A percentile compares a stretch with the other conserved stretches of the same genome.
These are phyloP conservation scores for Hypoxylon lienhwacheense DNA, from an alignment of 495 filamentous ascomycete genomes.

Conservation along the genomic window DNA sequence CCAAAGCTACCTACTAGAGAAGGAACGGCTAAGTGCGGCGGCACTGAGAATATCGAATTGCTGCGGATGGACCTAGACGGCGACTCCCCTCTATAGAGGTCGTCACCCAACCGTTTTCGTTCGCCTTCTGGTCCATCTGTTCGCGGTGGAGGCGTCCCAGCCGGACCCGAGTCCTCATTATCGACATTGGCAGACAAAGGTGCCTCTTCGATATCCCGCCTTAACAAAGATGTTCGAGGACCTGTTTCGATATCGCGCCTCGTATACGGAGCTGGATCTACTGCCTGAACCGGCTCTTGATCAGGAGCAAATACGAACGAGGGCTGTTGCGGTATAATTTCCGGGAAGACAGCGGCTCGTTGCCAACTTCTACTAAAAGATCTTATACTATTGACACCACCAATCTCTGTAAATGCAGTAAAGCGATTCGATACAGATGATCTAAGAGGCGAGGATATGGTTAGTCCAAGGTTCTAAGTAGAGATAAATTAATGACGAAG, in stretches of 20 bases:
- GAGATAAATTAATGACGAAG: not conserved
- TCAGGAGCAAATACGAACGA: slow-evolving; percentile 65
- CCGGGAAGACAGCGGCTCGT: slow-evolving; percentile 83
- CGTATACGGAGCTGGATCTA: slow-evolving; percentile 30
- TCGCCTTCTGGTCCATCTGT: slow-evolving; percentile 44
- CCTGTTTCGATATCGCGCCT: slow-evolving; percentile 42
- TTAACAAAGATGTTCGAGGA: slow-evolving; percentile 44
- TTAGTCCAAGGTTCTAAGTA: slow-evolving; percentile 10
- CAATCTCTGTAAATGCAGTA: slow-evolving; percentile 69
- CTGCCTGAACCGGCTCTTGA: slow-evolving; percentile 42
- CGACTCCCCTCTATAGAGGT: slow-evolving; percentile 40
- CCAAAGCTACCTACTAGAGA: slow-evolving; percentile 69
- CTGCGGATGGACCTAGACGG: slow-evolving; percentile 36
- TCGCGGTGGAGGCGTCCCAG: slow-evolving; percentile 26
- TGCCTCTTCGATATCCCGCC: slow-evolving; percentile 44
- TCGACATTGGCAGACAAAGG: slow-evolving; percentile 26
- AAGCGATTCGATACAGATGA: slow-evolving; percentile 78
- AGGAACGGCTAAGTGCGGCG: slow-evolving; percentile 65
- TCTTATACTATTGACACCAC: slow-evolving; percentile 90
- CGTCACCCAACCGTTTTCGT: slow-evolving; percentile 45
- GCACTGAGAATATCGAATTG: slow-evolving; percentile 60
- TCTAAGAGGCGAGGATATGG: slow-evolving; percentile 37
- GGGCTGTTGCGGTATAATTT: slow-evolving; percentile 74
- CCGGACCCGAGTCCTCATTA: slow-evolving; percentile 28
- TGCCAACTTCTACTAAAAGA: slow-evolving; percentile 96